Evolutionary conservation across 805 yeast species (phyloP).

Genomic region (Lipomyces yamadae): DNA sequence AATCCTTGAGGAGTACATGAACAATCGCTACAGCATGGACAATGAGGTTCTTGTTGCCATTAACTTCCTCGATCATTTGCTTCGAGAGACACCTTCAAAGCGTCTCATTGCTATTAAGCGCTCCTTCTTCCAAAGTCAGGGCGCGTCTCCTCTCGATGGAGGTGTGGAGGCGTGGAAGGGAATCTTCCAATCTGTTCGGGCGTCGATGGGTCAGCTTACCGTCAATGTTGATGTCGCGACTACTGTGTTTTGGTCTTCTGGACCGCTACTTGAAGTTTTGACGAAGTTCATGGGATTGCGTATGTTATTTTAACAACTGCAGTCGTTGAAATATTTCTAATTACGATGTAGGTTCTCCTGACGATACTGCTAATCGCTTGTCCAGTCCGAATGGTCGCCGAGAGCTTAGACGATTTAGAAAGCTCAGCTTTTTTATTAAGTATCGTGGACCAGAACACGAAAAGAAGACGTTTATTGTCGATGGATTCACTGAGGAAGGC

Average conservation of each 20-base stretch:
- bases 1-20: slow-evolving; percentile 20
- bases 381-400: slow-evolving; percentile 29
- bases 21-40: slow-evolving; percentile 22
- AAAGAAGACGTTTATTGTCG: slow-evolving; percentile 21
- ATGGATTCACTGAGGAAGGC: slow-evolving; percentile 20
- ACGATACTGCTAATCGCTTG: slow-evolving; percentile 42
- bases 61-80: slow-evolving; percentile 27
- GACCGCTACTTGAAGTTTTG: slow-evolving; percentile 40
- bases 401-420: slow-evolving; percentile 12
- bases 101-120: slow-evolving; percentile 22
- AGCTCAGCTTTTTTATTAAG: slow-evolving; percentile 19
- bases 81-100: slow-evolving; percentile 23
- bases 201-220: slow-evolving; percentile 42
- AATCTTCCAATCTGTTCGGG: slow-evolving; percentile 44
- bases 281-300: slow-evolving; percentile 13
- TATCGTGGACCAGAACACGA: slow-evolving; percentile 28
- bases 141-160: slow-evolving; percentile 35
- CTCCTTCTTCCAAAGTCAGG: slow-evolving; percentile 14
- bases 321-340: neutral
- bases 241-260: slow-evolving; percentile 43
- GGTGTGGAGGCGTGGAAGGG: slow-evolving; percentile 45
- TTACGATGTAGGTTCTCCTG: slow-evolving; percentile 23
- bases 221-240: slow-evolving; percentile 44
- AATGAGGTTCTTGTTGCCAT: slow-evolving; percentile 23
- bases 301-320: neutral